Evolutionary conservation across 495 filamentous ascomycete species (phyloP), one percentile per base, ranked within the genome.

Genomic region (Aspergillus kassunensis): DNA sequence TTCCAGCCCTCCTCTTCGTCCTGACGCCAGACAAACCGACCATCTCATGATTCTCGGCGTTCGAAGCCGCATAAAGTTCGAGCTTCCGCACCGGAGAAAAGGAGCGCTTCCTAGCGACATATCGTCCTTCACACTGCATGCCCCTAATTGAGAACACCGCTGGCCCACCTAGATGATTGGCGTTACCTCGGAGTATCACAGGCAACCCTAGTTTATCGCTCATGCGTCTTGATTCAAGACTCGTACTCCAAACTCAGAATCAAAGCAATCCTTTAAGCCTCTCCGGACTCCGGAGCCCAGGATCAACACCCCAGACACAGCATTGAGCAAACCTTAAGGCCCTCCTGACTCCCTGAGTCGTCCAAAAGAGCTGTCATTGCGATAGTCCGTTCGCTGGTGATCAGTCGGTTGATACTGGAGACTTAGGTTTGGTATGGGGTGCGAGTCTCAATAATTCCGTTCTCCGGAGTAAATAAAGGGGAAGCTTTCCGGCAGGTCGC

Each of bases 161-260:
- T 4, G 36, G 36, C 18, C 36, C 11, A 16, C 16, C 18, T 3
- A 18, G 36, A 9, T 40, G 36, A 40, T 40, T 40, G 36, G 36
- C 36, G 15, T 16, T 40, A 40, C 36, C 21, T 40, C 36, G 36
- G 36, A 21, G 36, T 40, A 40, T 40, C 36, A 40, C 36, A 40
- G 36, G 36, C 36, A 40, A 40, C 36, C 7, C 36, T 40, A 27
- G 24, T 27, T 27, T 27, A 9, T 27, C 24, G 24, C 24, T 27
- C 24, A 27, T 4, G 24, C 4, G 9, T 27, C 9, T 9, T 4
- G 24, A 27, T 27, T 9, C 34, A 37, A 15, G 34, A 37, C 18
- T 15, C n/a, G 3, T 4, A 37, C n/a, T 15, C 34, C 34, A 37
- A 15, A 37, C 3, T 3, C n/a, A 37, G 34, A 15, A 37, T 37